These are phyloP conservation scores for Byssothecium circinans DNA, from an alignment of 2,329 filamentous ascomycete species.

Conservation along the genomic window DNA sequence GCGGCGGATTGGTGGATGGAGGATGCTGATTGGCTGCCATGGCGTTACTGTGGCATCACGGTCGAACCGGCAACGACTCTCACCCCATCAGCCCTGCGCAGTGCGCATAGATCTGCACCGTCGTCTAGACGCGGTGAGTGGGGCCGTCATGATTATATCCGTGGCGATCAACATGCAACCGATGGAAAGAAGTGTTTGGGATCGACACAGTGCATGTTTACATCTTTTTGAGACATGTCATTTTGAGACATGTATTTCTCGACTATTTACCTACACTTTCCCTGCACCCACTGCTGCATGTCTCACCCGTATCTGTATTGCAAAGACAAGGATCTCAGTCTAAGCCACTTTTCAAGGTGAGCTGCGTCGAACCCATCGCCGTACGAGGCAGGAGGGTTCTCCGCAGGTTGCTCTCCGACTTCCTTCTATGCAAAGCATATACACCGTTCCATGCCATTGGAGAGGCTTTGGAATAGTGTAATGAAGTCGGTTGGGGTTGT, in stretches of 20 bases:
- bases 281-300: slow-evolving; percentile 10
- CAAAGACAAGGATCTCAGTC: slow-evolving; percentile 38
- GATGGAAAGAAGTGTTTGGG: neutral
- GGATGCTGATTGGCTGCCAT: slow-evolving; percentile 4
- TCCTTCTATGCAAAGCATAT: slow-evolving; percentile 13
- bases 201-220: neutral
- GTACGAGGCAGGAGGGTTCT: slow-evolving; percentile 22
- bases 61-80: slow-evolving; percentile 18
- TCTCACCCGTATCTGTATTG: slow-evolving; percentile 42
- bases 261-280: no score
- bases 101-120: no score
- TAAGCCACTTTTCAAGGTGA: slow-evolving; percentile 37
- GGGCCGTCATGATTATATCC: no score
- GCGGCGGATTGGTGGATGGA: neutral
- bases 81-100: neutral
- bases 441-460: slow-evolving; percentile 24
- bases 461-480: slow-evolving; percentile 20
- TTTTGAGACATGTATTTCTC: no score
- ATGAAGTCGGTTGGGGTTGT: slow-evolving; percentile 3
- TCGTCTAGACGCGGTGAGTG: neutral
- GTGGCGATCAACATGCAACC: no score
- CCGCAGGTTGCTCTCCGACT: slow-evolving; percentile 28
- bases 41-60: slow-evolving; percentile 17
- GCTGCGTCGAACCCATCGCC: slow-evolving; percentile 20
- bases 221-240: no score